phyloP scores from a whole-genome alignment of 495 filamentous ascomycete genomes.

The Neurospora hispaniola region DNA sequence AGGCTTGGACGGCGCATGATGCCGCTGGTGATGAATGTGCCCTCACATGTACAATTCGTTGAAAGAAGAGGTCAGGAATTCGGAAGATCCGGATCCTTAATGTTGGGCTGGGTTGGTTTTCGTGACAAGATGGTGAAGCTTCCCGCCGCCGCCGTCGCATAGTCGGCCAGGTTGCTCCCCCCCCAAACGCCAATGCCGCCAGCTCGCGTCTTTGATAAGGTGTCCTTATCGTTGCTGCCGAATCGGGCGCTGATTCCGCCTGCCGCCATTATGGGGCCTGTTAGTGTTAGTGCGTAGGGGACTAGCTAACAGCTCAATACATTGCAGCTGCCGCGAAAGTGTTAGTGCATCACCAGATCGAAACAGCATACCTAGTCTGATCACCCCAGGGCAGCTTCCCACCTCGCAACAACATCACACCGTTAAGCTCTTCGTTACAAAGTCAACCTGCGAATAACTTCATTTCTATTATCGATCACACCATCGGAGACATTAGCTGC shows the following conservation, averaged over 20 bases:
- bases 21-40: conserved; percentile 25
- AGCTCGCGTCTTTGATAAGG: conserved; percentile 17
- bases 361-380: background rate
- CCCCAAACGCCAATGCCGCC: background rate
- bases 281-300: background rate
- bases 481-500: background rate
- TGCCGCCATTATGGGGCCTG: background rate
- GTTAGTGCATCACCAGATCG: background rate
- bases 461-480: background rate
- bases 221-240: conserved; percentile 15
- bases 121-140: conserved; percentile 3
- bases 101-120: background rate
- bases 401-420: background rate
- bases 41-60: conserved; percentile 17
- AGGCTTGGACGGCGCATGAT: conserved; percentile 40
- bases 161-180: background rate
- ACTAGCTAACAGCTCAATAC: background rate
- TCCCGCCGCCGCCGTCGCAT: background rate
- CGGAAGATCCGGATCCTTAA: background rate
- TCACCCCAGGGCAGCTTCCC: background rate
- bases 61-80: background rate
- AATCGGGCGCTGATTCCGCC: background rate
- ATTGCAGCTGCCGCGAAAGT: rapidly evolving
- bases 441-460: background rate
- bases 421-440: background rate